Base-by-base conservation (phyloP, 345 rosid species). In the Eutrema yunnanense region DNA sequence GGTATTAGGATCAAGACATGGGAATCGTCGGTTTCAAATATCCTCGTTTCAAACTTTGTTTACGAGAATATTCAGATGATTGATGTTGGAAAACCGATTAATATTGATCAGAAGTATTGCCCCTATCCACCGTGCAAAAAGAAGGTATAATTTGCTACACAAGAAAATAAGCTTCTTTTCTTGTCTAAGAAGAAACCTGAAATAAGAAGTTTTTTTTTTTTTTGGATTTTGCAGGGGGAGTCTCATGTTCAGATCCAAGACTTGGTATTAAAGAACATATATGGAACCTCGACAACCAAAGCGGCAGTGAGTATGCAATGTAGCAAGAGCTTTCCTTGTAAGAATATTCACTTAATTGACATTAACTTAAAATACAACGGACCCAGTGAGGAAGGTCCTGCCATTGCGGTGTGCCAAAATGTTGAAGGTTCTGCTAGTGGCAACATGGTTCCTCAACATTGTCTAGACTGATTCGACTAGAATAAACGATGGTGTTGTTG, bases 241-340 rank as follows among this genome's bases (percentile, higher is more conserved):
- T 78, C 78, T 5, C 74, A 61, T 27, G 71, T 78, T 37, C 73
- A 73, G 11, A 68, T 78, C 11, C 42, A 33, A 44, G 71, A 67
- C 9, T 38, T 78, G 13, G 61, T 41, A 9, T 62, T 51, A 19
- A 59, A 29, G 8, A 67, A 78, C 70, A 53, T 73, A 1, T 7
- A 65, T 59, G 78, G 78, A 8, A 66, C 78, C 4, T 78, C 81
- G 4, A 26, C 5, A 1, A n/a, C 36, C 5, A 30, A 54, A 5
- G 71, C 53, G 9, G 55, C 6, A 9, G 29, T 48, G 11, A 48
- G 8, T 48, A 4, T 48, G 5, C 52, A 49, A 49, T 49, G 53
- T 19, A 49, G 55, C 11, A 50, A 50, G 13, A 50, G 55, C 32
- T 22, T 9, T 26, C 55, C 55, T 2, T 73, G 81, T 61, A 53